phyloP scores from a whole-genome alignment of 2,329 filamentous ascomycete species.

The Triangularia setosa region DNA sequence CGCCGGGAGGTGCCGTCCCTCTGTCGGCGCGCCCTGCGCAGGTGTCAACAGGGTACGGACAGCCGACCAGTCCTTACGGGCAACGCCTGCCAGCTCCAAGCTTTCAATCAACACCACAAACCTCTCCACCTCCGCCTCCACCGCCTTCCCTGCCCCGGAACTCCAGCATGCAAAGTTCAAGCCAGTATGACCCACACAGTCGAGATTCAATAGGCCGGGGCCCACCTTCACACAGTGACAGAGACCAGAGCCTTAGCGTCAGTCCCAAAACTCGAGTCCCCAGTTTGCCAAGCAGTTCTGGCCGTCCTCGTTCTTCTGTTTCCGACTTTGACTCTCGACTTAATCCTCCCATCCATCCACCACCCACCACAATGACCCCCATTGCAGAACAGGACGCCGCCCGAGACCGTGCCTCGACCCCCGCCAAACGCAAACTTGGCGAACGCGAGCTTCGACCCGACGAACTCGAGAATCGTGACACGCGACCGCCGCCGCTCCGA shows the following conservation, averaged over 20 bases:
- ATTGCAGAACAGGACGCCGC: slow-evolving; percentile 30
- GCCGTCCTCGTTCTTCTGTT: slow-evolving; percentile 28
- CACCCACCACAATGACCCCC: slow-evolving; percentile 16
- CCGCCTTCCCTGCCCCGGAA: slow-evolving; percentile 40
- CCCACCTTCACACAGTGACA: slow-evolving; percentile 55
- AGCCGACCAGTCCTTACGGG: slow-evolving; percentile 59
- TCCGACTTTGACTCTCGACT: slow-evolving; percentile 27
- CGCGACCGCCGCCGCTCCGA: slow-evolving; percentile 48
- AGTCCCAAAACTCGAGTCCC: slow-evolving; percentile 70
- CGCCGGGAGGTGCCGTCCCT: slow-evolving; percentile 51
- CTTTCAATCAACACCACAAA: slow-evolving; percentile 34
- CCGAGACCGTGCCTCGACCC: slow-evolving; percentile 34
- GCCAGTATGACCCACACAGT: slow-evolving; percentile 42
- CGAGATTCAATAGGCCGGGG: slow-evolving; percentile 32
- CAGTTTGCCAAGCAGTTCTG: slow-evolving; percentile 45
- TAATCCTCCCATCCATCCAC: slow-evolving; percentile 13
- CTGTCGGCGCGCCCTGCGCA: slow-evolving; percentile 32
- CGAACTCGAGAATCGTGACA: slow-evolving; percentile 48
- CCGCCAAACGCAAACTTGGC: slow-evolving; percentile 47
- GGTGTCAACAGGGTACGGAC: slow-evolving; percentile 35
- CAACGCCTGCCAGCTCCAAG: slow-evolving; percentile 40
- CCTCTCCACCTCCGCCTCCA: slow-evolving; percentile 35
- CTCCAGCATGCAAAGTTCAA: slow-evolving; percentile 35
- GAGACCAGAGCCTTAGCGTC: slow-evolving; percentile 68
- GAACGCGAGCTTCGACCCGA: slow-evolving; percentile 46